Percentiles rank a stretch among this genome's conserved stretches.
Evolutionary conservation across 805 yeast genomes (phyloP).

Genomic region (Metschnikowia peoriensis): DNA sequence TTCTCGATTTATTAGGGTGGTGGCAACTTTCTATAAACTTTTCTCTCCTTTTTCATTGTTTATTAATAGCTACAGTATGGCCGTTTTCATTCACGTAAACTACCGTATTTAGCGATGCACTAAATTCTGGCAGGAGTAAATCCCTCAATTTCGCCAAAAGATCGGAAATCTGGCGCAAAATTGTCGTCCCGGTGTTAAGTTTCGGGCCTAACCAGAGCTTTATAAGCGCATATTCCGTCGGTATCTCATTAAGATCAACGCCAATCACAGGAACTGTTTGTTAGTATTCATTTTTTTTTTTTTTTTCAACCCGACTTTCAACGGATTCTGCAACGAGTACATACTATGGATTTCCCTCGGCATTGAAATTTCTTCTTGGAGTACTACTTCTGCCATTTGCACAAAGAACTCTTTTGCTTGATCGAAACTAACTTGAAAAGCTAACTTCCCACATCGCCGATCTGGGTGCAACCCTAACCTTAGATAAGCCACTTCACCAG

Average conservation of each 20-base stretch:
- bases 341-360: constrained; percentile 1
- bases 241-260: constrained; percentile 3
- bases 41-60: neutral
- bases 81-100: constrained; percentile 1
- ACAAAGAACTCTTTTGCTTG: constrained; percentile 2
- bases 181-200: neutral
- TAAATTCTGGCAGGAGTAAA: neutral
- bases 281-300: constrained; percentile 2
- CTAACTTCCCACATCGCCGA: constrained; percentile 6
- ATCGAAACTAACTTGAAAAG: constrained; percentile 2
- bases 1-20: too few species aligned
- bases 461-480: constrained; percentile 7
- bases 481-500: neutral
- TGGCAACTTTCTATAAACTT: too few species aligned
- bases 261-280: constrained; percentile 14
- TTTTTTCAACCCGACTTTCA: neutral
- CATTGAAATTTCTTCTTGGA: constrained; percentile 3
- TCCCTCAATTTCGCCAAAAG: neutral
- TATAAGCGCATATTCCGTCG: constrained; percentile 6
- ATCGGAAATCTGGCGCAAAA: neutral
- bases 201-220: constrained; percentile 14
- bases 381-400: neutral
- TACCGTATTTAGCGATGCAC: neutral
- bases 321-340: neutral
- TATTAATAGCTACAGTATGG: neutral